These are phyloP conservation scores for Arabidopsis arenosa DNA, from an alignment of 345 rosid species.

Conservation along the genomic window DNA sequence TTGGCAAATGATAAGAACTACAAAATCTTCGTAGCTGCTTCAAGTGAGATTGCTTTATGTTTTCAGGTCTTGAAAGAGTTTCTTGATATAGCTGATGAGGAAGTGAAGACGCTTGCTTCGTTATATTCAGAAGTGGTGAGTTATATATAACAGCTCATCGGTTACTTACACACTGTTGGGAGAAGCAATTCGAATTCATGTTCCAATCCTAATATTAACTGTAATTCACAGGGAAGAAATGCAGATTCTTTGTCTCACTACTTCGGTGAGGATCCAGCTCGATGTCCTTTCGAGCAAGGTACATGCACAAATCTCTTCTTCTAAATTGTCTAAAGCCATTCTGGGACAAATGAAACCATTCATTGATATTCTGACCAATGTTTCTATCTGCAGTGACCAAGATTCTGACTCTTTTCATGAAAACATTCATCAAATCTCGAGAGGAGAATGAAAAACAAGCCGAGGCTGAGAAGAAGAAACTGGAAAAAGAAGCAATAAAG, in stretches of 20 bases:
- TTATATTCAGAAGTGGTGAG: slow-evolving; percentile 93
- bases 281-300: slow-evolving; percentile 99
- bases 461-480: slow-evolving; percentile 88
- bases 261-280: slow-evolving; percentile 97
- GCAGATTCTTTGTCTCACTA: slow-evolving; percentile 96
- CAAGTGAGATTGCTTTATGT: slow-evolving; percentile 19
- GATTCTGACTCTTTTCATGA: slow-evolving; percentile 74
- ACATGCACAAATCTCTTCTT: slow-evolving; percentile 16
- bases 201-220: slow-evolving; percentile 23
- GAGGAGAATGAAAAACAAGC: slow-evolving; percentile 85
- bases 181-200: slow-evolving; percentile 21
- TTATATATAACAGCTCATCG: slow-evolving; percentile 18
- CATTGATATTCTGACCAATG: slow-evolving; percentile 18
- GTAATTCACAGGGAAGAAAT: slow-evolving; percentile 80
- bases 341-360: background rate
- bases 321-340: slow-evolving; percentile 2
- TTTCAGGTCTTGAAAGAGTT: slow-evolving; percentile 77
- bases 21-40: slow-evolving; percentile 4
- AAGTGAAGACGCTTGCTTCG: slow-evolving; percentile 75
- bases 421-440: slow-evolving; percentile 81
- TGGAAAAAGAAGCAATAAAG: slow-evolving; percentile 88
- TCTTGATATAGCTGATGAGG: slow-evolving; percentile 90
- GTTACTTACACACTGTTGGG: background rate
- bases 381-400: slow-evolving; percentile 75
- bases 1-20: slow-evolving; percentile 7